Conservation (phyloP, 108 stramenopile genomes). For the Skeletonema costatum region DNA sequence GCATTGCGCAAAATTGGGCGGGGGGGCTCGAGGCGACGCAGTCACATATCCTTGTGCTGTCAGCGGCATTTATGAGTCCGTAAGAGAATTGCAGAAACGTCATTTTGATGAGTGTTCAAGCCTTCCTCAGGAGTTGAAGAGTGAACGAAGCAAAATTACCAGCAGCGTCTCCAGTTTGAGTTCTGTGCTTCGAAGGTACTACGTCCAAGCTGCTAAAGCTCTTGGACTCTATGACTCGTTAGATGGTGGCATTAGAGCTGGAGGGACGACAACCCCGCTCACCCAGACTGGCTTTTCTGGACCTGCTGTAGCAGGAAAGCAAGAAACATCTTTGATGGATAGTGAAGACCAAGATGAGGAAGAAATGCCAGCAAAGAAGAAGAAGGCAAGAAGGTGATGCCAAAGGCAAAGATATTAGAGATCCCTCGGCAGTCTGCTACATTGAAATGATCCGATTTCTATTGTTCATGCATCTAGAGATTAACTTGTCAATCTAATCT, state of each 20-base stretch:
- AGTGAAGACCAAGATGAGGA: background rate
- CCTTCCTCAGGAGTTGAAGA: conserved; percentile 50
- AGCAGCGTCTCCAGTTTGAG: conserved; percentile 72
- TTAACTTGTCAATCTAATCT: background rate
- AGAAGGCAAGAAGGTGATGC: background rate
- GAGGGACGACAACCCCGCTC: conserved; percentile 31
- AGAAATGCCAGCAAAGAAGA: background rate
- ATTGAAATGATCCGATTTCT: background rate
- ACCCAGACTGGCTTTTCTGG: background rate
- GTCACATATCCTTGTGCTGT: conserved; percentile 79
- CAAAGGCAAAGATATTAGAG: background rate
- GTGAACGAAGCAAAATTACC: conserved; percentile 37
- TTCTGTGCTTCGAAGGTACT: conserved; percentile 83
- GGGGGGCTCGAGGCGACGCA: conserved; percentile 49
- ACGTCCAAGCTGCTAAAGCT: conserved; percentile 74
- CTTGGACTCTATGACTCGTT: conserved; percentile 73
- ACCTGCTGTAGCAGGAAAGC: background rate
- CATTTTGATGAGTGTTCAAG: conserved; percentile 75
- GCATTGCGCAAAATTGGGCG: conserved; percentile 58
- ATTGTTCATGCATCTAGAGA: background rate
- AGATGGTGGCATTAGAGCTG: conserved; percentile 72
- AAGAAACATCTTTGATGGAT: background rate
- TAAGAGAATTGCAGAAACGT: conserved; percentile 78
- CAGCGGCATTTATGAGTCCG: conserved; percentile 81
- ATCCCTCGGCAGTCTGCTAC: too few species aligned